phyloP scores from a whole-genome alignment of 176 grass and related monocot genomes.

The Alloteropsis semialata region DNA sequence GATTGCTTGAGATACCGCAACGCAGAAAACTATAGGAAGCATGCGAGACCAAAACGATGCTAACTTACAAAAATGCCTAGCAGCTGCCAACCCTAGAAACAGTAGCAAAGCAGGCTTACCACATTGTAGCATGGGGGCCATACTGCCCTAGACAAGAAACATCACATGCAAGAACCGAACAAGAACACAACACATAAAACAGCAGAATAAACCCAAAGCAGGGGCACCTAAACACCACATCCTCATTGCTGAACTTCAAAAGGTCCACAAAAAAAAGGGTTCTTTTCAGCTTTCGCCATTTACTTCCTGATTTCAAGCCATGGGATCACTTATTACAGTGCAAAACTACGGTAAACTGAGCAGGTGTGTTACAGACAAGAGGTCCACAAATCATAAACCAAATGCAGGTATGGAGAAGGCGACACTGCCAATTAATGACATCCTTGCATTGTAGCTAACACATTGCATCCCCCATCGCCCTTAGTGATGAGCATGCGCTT shows the following conservation, averaged over 20 bases:
- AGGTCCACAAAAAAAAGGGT: background rate
- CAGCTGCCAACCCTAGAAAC: too few relatives aligned
- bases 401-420: background rate
- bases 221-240: too few relatives aligned
- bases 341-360: background rate
- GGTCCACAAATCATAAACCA: slow-evolving; percentile 26
- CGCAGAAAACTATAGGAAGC: too few relatives aligned
- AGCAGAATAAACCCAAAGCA: too few relatives aligned
- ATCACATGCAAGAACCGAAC: too few relatives aligned
- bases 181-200: too few relatives aligned
- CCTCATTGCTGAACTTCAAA: background rate
- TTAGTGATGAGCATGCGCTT: slow-evolving; percentile 50
- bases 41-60: too few relatives aligned
- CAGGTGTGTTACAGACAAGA: background rate
- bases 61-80: too few relatives aligned
- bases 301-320: slow-evolving; percentile 27
- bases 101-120: too few relatives aligned
- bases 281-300: background rate
- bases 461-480: background rate
- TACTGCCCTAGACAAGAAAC: too few relatives aligned
- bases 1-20: too few relatives aligned
- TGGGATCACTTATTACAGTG: slow-evolving; percentile 28
- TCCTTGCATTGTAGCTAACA: background rate
- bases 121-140: too few relatives aligned
- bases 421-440: background rate